A percentile compares a stretch with the other conserved stretches of the same genome.
Evolutionary conservation across 2,329 filamentous ascomycete species (phyloP).

Genomic region (Phyllosticta citrichinensis): DNA sequence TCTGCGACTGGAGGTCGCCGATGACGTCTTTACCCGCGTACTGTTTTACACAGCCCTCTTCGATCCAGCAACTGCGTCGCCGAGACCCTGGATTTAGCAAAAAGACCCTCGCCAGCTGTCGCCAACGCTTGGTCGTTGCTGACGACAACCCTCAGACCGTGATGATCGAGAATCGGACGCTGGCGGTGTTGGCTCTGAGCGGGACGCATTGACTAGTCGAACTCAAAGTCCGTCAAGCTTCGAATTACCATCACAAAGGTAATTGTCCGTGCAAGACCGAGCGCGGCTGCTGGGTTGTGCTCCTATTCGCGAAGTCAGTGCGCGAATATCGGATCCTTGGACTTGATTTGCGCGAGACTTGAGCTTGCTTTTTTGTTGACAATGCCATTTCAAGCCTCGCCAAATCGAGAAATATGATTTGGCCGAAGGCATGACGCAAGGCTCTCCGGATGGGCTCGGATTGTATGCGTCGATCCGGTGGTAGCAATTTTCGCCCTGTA

Average conservation of each 20-base stretch:
- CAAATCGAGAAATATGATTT: not conserved
- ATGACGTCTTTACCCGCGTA: not conserved
- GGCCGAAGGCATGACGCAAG: not conserved
- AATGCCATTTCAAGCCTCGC: not conserved
- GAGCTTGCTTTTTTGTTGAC: not conserved
- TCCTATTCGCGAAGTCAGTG: not conserved
- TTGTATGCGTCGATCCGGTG: not conserved
- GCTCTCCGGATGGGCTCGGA: not conserved
- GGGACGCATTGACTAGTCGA: not conserved
- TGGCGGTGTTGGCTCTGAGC: not conserved
- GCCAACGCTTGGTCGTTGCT: not conserved
- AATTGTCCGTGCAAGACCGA: not conserved
- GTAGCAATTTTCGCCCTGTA: not conserved
- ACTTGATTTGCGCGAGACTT: not conserved
- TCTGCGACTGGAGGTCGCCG: not conserved
- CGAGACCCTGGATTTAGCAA: not conserved
- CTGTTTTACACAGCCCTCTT: not conserved
- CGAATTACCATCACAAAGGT: not conserved
- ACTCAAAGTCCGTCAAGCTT: not conserved
- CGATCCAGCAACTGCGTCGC: not conserved
- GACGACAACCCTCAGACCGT: not conserved
- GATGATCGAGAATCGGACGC: not conserved
- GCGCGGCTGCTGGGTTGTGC: not conserved
- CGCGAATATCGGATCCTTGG: not conserved
- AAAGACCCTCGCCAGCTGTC: not conserved